A percentile compares a stretch with the other conserved stretches of the same genome.
Conservation (phyloP, 2,329 filamentous ascomycete species). For the Monilinia polystroma region DNA sequence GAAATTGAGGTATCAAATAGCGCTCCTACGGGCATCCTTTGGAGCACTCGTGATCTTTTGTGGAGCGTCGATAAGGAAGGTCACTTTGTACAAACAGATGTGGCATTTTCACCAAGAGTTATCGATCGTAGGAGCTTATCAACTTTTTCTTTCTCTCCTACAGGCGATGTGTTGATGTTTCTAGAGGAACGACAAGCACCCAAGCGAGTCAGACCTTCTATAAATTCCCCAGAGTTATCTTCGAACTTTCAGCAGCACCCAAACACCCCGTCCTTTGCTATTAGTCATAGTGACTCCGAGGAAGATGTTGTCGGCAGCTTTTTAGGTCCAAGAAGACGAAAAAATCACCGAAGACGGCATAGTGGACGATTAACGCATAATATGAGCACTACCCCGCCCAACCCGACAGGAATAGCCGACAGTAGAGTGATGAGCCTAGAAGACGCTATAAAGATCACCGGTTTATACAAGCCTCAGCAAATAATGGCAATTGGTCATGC, state of each 20-base stretch:
- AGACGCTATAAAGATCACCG: conserved; percentile 57
- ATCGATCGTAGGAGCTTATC: conserved; percentile 63
- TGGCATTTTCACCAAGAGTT: conserved; percentile 61
- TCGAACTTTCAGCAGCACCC: conserved; percentile 44
- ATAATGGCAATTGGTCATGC: conserved; percentile 61
- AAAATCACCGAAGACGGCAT: conserved; percentile 45
- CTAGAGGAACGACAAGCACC: conserved; percentile 56
- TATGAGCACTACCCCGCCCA: conserved; percentile 56
- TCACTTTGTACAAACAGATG: conserved; percentile 62
- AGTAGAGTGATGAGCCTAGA: conserved; percentile 52
- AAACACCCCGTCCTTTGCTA: conserved; percentile 51
- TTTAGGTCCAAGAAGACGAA: conserved; percentile 49
- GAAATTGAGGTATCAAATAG: conserved; percentile 60
- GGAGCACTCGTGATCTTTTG: conserved; percentile 63
- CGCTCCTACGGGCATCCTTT: conserved; percentile 58
- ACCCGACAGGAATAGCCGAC: conserved; percentile 42
- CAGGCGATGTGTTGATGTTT: conserved; percentile 60
- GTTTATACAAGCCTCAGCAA: conserved; percentile 58
- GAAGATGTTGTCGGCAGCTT: conserved; percentile 63
- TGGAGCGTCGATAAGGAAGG: conserved; percentile 66
- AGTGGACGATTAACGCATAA: conserved; percentile 47
- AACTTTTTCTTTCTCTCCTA: conserved; percentile 58
- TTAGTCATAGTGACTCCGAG: conserved; percentile 63
- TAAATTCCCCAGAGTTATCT: conserved; percentile 34
- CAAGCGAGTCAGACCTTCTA: conserved; percentile 45